These are phyloP conservation scores for Aureobasidium mangrovei DNA, from an alignment of 2,329 filamentous ascomycete genomes.

Conservation along the genomic window DNA sequence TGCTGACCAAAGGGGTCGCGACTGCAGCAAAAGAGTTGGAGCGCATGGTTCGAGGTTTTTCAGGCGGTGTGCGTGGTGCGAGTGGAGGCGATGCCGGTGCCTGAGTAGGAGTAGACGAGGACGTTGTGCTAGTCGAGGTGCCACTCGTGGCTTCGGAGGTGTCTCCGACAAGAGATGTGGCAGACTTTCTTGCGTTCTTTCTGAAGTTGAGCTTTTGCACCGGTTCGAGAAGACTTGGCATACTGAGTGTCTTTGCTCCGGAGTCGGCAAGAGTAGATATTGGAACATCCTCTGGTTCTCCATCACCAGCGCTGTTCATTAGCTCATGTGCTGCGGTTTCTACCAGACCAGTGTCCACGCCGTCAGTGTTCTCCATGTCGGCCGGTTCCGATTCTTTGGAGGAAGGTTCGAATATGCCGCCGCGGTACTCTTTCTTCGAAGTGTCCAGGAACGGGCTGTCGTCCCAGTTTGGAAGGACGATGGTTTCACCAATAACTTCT, in stretches of 20 bases:
- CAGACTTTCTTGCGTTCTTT: conserved; percentile 14
- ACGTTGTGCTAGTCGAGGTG: conserved; percentile 13
- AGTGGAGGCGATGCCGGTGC: conserved; percentile 13
- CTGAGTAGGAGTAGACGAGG: background rate
- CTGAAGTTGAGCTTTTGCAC: conserved; percentile 13
- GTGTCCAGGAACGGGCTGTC: conserved; percentile 87
- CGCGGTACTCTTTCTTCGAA: conserved; percentile 65
- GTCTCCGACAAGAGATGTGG: conserved; percentile 22
- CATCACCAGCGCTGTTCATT: conserved; percentile 4
- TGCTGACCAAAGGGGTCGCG: conserved; percentile 57
- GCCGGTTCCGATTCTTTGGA: conserved; percentile 5
- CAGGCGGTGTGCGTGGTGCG: conserved; percentile 22
- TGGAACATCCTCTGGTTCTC: conserved; percentile 4
- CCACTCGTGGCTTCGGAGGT: conserved; percentile 16
- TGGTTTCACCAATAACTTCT: conserved; percentile 83
- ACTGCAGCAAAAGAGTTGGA: conserved; percentile 55
- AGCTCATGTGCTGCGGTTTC: conserved; percentile 7
- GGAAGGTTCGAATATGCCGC: conserved; percentile 62
- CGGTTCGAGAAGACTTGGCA: conserved; percentile 16
- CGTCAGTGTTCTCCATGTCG: conserved; percentile 4
- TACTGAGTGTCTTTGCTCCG: conserved; percentile 19
- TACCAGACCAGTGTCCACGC: background rate
- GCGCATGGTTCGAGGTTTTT: conserved; percentile 48
- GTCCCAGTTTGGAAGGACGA: conserved; percentile 93
- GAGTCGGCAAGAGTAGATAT: conserved; percentile 10